A percentile compares a stretch with the other conserved stretches of the same genome.
These are phyloP conservation scores for Rosa lucieae DNA, from an alignment of 306 rosid species.

Conservation along the genomic window DNA sequence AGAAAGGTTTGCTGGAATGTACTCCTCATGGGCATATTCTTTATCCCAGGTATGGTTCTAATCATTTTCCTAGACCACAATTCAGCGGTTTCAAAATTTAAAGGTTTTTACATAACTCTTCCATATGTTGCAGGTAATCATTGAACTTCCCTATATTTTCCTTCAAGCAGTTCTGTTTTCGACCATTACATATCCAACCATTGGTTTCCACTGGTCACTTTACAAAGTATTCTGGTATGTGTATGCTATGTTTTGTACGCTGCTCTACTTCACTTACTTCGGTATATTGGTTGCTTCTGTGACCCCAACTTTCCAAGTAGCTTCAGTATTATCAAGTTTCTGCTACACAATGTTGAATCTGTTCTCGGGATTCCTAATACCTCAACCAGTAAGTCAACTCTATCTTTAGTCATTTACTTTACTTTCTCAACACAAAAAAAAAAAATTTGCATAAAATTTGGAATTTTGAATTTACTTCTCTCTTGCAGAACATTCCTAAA, in stretches of 20 bases:
- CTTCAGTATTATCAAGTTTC: slow-evolving; percentile 23
- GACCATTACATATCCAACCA: slow-evolving; percentile 23
- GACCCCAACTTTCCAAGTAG: slow-evolving; percentile 25
- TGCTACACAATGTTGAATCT: slow-evolving; percentile 28
- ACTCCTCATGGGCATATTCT: slow-evolving; percentile 21
- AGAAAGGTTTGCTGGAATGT: slow-evolving; percentile 9
- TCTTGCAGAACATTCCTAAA: neutral
- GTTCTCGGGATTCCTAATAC: slow-evolving; percentile 29
- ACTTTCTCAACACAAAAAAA: neutral
- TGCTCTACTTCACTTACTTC: slow-evolving; percentile 32
- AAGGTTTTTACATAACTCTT: neutral
- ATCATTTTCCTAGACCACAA: neutral
- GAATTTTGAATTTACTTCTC: too few relatives aligned
- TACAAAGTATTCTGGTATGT: slow-evolving; percentile 30
- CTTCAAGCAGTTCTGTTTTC: slow-evolving; percentile 19
- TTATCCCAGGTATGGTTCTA: slow-evolving; percentile 24
- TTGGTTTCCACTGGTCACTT: slow-evolving; percentile 28
- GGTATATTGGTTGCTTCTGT: slow-evolving; percentile 30
- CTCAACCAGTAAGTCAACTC: slow-evolving; percentile 28
- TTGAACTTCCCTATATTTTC: neutral
- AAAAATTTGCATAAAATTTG: neutral
- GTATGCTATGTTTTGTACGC: slow-evolving; percentile 15
- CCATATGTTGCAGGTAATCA: slow-evolving; percentile 1
- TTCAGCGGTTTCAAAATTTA: too few relatives aligned
- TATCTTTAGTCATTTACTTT: neutral